Conservation (phyloP, 179 eudicot genomes). For the Gypsophila paniculata region DNA sequence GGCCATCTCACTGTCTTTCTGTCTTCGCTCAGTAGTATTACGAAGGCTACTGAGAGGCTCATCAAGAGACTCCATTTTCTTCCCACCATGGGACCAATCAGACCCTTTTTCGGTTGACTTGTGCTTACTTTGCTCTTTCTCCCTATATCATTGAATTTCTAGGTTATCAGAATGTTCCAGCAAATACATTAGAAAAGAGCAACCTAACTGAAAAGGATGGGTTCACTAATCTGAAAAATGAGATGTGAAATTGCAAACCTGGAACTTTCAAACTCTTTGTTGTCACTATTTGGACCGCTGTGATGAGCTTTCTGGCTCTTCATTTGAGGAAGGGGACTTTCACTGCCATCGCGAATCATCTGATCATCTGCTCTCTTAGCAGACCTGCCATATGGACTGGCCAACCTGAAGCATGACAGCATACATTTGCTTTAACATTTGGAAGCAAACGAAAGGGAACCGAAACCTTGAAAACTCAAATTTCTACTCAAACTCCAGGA, state of each 20-base stretch:
- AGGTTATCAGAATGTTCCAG: slow-evolving; percentile 8
- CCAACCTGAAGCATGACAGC: slow-evolving; percentile 30
- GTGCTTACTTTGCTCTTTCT: slow-evolving; percentile 30
- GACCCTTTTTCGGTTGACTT: slow-evolving; percentile 35
- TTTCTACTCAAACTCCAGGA: background rate
- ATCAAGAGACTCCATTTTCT: slow-evolving; percentile 37
- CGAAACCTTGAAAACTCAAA: background rate
- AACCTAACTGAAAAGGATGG: background rate
- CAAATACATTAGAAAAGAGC: background rate
- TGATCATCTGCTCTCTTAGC: slow-evolving; percentile 29
- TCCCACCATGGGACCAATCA: slow-evolving; percentile 23
- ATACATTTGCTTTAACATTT: background rate
- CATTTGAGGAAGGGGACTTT: slow-evolving; percentile 35
- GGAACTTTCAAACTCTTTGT: slow-evolving; percentile 27
- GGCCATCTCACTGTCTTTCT: slow-evolving; percentile 29
- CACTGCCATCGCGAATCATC: slow-evolving; percentile 31
- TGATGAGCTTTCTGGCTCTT: slow-evolving; percentile 36
- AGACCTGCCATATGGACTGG: slow-evolving; percentile 37
- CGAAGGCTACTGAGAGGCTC: slow-evolving; percentile 28
- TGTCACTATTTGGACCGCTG: slow-evolving; percentile 32
- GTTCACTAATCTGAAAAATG: background rate
- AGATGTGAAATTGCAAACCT: slow-evolving; percentile 36
- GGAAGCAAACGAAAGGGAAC: background rate
- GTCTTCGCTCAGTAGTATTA: slow-evolving; percentile 34
- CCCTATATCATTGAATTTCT: slow-evolving; percentile 30